Base-by-base conservation (phyloP, 257 asterid genomes). In the Dorcoceras hygrometricum region DNA sequence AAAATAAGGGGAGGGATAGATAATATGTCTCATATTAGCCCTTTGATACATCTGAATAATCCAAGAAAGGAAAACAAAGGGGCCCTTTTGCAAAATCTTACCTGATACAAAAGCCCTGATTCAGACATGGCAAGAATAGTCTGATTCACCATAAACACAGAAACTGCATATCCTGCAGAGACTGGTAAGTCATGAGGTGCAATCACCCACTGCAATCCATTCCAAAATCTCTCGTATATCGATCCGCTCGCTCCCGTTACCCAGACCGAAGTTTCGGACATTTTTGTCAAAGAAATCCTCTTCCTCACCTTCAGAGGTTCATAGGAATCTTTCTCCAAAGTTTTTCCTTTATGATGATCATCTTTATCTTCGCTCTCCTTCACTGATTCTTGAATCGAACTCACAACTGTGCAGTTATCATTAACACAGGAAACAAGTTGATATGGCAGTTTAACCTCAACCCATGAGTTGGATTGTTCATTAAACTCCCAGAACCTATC, bases 241-340 rank as follows among this genome's bases (percentile, higher is more conserved):
- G 93, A 82, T n/a, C 98, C 98, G 62, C 98, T 89, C 32, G 68
- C 71, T 0, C 95, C 97, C 12, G 92, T 87, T 0, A 91, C 81
- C 98, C 98, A 91, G 20, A 91, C 65, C 4, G 98, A 91, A 6
- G 82, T 55, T 53, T 91, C 98, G 2, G 96, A 89, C 89, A 91
- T 83, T 55, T 72, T 87, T 8, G 82, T 84, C 57, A 91, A 65
- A 53, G 95, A 91, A 24, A 85, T 63, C 58, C 95, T 82, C 78
- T 69, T 85, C 59, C 95, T 87, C 60, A 77, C 50, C 32, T 83
- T 80, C 67, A 83, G 68, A 61, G 34, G 4, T 4, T 36, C 11
- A 27, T 68, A 26, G 57, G 27, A 29, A 11, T 5, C 43, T 18
- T 20, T 69, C 60, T 57, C 59, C 25, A 43, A 0, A 3, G 9